These are phyloP conservation scores for Trichophyton verrucosum DNA, from an alignment of 2,329 filamentous ascomycete genomes.

Conservation along the genomic window DNA sequence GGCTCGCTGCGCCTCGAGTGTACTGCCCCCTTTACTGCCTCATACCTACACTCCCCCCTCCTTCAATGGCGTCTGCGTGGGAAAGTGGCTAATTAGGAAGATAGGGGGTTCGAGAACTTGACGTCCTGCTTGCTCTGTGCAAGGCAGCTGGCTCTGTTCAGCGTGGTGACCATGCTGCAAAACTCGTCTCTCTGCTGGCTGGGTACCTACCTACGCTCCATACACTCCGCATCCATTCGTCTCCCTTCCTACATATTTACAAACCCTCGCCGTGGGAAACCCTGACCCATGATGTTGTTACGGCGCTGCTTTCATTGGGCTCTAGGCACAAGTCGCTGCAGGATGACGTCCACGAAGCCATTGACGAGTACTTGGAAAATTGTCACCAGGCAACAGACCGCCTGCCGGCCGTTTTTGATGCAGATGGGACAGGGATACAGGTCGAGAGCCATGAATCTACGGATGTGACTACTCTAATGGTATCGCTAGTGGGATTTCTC, in stretches of 20 bases:
- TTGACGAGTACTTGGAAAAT: slow-evolving; percentile 60
- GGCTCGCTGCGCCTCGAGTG: slow-evolving; percentile 1
- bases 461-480: slow-evolving; percentile 59
- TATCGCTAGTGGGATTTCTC: slow-evolving; percentile 83
- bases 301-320: slow-evolving; percentile 70
- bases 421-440: slow-evolving; percentile 37
- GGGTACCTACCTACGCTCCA: slow-evolving; percentile 81
- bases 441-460: slow-evolving; percentile 46
- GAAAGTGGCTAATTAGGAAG: neutral
- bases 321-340: slow-evolving; percentile 58
- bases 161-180: slow-evolving; percentile 59
- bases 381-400: slow-evolving; percentile 52
- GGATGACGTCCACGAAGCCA: slow-evolving; percentile 50
- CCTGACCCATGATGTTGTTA: slow-evolving; percentile 64
- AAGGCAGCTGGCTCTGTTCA: slow-evolving; percentile 70
- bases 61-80: neutral
- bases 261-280: slow-evolving; percentile 83
- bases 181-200: slow-evolving; percentile 63
- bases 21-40: neutral
- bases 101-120: slow-evolving; percentile 77
- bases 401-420: slow-evolving; percentile 43
- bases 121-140: slow-evolving; percentile 81
- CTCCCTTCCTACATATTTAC: slow-evolving; percentile 69
- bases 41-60: neutral
- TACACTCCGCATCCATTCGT: slow-evolving; percentile 61